phyloP scores from a whole-genome alignment of 108 stramenopile species.

The Seminavis robusta region DNA sequence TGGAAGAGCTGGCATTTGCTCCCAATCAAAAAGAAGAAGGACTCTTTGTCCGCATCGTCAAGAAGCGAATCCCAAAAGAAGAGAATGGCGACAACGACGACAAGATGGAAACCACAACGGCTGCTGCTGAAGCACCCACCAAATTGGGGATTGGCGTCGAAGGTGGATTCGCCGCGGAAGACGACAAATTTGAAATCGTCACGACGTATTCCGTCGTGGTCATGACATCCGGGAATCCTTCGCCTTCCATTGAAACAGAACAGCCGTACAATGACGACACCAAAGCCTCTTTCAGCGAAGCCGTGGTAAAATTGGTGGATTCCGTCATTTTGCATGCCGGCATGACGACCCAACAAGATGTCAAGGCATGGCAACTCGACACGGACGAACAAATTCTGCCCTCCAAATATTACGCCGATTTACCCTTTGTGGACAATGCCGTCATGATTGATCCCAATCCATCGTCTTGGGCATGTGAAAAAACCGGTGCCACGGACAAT shows the following conservation, averaged over 20 bases:
- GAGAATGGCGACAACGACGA: constrained; percentile 11
- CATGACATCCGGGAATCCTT: constrained; percentile 28
- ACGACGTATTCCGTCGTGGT: constrained; percentile 81
- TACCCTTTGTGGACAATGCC: constrained; percentile 83
- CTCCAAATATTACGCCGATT: constrained; percentile 53
- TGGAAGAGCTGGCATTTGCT: constrained; percentile 53
- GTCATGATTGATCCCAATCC: constrained; percentile 63
- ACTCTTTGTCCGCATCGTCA: constrained; percentile 75
- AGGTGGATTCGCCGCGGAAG: constrained; percentile 90
- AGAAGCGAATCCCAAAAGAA: constrained; percentile 44
- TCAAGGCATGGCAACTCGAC: constrained; percentile 76
- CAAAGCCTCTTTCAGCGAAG: constrained; percentile 54
- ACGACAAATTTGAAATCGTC: constrained; percentile 67
- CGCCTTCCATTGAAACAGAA: constrained; percentile 28
- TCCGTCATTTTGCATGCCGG: constrained; percentile 89
- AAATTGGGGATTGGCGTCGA: constrained; percentile 91
- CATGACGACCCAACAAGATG: constrained; percentile 73
- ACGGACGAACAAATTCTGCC: constrained; percentile 69
- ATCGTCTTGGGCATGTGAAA: constrained; percentile 74
- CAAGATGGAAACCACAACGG: constrained; percentile 2
- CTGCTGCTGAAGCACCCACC: constrained; percentile 28
- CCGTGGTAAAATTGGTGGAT: constrained; percentile 64
- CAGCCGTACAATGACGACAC: constrained; percentile 53
- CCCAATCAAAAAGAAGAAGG: constrained; percentile 33
- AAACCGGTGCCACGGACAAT: constrained; percentile 80